Base-by-base conservation (phyloP, 805 yeast species). In the Maudiozyma serrabonitensis region DNA sequence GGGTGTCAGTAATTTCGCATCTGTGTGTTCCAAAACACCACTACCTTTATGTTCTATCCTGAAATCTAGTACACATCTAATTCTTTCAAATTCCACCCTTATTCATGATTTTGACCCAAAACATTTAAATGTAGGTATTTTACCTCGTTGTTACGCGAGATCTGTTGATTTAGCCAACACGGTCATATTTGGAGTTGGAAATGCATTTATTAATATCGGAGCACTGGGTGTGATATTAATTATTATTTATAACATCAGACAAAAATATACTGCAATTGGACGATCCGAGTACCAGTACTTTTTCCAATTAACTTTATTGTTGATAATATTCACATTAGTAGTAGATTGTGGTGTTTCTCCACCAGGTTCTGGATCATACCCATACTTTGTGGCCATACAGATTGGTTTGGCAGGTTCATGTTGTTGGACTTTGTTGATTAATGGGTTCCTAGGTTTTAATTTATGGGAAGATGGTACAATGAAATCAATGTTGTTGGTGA, bases 331-430 rank as follows among this genome's bases (percentile, higher is more conserved):
- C 52, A 75, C 90, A 2, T 71, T 91, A 45, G 76, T 91, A 21
- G 95, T 88, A 4, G 96, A 91, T 61, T 82, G 95, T 55, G 98
- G 98, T 18, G 96, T 91, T 1, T 76, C 86, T 12, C 96, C 98
- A 1, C 93, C 95, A 1, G 84, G 90, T 2, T 78, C 93, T 1
- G 60, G 62, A 2, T 72, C 87, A 4, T 91, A 80, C 61, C 84
- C 87, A 1, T 89, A 84, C 64, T 85, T 90, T 63, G 96, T 87
- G 4, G 80, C 93, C 13, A 72, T 82, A 6, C 97, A 91, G 64
- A 63, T 83, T 21, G 96, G 91, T 0, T 59, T 87, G 18, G 75
- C 84, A 0, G 80, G 89, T 12, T 82, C 86, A 0, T 75, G 82
- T 34, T 85, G 95, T 60, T 73, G 82, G 72, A 68, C 84, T 40